phyloP scores from a whole-genome alignment of 768 basidiomycete species.

The Suillus discolor region DNA sequence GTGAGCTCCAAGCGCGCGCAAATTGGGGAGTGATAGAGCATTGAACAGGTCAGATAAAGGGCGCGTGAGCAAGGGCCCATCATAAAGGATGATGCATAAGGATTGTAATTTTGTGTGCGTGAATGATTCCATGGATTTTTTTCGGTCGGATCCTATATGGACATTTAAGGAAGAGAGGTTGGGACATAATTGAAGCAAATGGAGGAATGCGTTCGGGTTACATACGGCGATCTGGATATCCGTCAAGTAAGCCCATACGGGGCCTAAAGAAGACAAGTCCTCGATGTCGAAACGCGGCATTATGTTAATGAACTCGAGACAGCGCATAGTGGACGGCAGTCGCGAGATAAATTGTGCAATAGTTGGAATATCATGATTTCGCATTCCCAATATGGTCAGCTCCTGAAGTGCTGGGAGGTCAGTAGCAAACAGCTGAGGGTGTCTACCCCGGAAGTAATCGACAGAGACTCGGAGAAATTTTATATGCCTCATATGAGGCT shows the following conservation, averaged over 20 bases:
- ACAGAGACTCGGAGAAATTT: background rate
- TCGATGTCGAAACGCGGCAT: conserved; percentile 1
- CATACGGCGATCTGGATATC: conserved; percentile 8
- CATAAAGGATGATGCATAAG: conserved; percentile 15
- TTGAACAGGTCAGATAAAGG: conserved; percentile 14
- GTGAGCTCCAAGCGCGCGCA: conserved; percentile 13
- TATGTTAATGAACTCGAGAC: conserved; percentile 8
- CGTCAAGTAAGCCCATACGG: conserved; percentile 22
- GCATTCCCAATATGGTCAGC: conserved; percentile 11
- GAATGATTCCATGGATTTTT: background rate
- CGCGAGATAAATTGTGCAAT: conserved; percentile 7
- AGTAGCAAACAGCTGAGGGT: background rate
- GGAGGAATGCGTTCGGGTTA: background rate
- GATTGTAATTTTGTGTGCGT: conserved; percentile 14
- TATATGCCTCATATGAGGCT: conserved; percentile 10
- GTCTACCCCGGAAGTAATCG: conserved; percentile 9
- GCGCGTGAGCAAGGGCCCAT: background rate
- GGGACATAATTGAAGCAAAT: conserved; percentile 20
- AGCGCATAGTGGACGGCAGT: conserved; percentile 9
- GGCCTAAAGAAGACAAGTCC: conserved; percentile 13
- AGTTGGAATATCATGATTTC: too few species aligned
- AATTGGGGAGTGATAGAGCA: conserved; percentile 17
- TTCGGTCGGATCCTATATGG: too few species aligned
- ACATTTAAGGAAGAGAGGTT: conserved; percentile 15
- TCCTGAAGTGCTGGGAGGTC: conserved; percentile 18